Evolutionary conservation across 2,329 filamentous ascomycete species (phyloP), one percentile per base, ranked within the genome.

Genomic region (Eutypa lata): DNA sequence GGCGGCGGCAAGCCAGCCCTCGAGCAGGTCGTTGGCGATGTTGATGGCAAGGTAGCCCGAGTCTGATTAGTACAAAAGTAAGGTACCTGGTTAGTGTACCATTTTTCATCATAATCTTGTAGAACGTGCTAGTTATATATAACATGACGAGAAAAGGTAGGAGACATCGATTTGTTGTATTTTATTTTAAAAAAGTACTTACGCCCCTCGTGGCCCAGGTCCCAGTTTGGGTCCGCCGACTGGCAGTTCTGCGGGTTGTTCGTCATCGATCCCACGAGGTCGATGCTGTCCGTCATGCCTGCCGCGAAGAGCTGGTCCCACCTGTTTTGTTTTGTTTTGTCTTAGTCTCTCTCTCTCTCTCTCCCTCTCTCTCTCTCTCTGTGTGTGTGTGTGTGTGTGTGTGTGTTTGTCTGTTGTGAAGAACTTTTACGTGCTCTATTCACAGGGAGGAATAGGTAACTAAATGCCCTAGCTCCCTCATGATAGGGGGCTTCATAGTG

Each of bases 191-290:
- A n/a, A n/a, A n/a, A n/a, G n/a, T n/a, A n/a, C n/a, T n/a, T n/a
- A n/a, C n/a, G 75, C 50, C 73, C 74, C 61, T 76, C 74, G 54
- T 76, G 72, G 51, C 73, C 65, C 45, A 65, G 64, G 52, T 73
- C 70, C 59, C 71, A 76, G 51, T 66, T 61, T 13, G 62, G 48
- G 5, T 69, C 67, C 13, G 65, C 61, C 13, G 35, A 38, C 46
- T 62, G 60, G 64, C 73, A 75, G 53, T 67, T 66, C 48, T 69
- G 63, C 24, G 68, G 63, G 53, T 73, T 72, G 56, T 67, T 68
- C 46, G 63, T 70, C 62, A 69, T 65, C 52, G 71, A 71, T 33
- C 75, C 73, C 5, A 76, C 74, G 50, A 74, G 74, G 57, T 76
- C 62, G 50, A 75, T 68, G 45, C 64, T 61, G 48, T 60, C 56